Conservation (phyloP, 75 land plant genomes). For the Pinus albicaulis region DNA sequence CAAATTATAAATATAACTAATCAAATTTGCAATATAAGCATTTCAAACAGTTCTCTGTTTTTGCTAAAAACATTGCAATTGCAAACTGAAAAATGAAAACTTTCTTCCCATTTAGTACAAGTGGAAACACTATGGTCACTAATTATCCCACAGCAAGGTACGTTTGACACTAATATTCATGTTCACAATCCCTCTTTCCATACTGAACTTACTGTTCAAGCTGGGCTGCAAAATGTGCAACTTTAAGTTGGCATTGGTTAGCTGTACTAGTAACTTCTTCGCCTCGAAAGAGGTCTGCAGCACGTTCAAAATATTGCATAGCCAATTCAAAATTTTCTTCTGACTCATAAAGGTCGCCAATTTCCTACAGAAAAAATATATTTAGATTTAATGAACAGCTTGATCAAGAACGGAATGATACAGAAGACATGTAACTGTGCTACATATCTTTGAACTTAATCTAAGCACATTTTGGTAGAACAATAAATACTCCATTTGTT, state of each 20-base stretch:
- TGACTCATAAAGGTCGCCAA: conserved; percentile 81
- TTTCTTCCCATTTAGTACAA: background rate
- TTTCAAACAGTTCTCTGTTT: background rate
- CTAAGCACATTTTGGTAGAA: background rate
- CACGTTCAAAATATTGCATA: conserved; percentile 65
- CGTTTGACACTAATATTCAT: background rate
- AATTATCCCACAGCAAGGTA: background rate
- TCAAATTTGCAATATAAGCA: background rate
- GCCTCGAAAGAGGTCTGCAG: conserved; percentile 85
- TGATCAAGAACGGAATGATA: background rate
- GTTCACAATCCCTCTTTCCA: background rate
- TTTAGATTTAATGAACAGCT: background rate
- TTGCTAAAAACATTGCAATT: background rate
- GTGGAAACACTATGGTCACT: background rate
- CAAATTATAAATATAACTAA: background rate
- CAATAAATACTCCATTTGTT: background rate
- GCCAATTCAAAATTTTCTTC: conserved; percentile 71
- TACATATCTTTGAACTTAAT: background rate
- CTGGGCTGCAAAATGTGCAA: conserved; percentile 93
- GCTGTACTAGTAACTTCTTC: conserved; percentile 84
- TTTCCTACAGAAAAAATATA: conserved; percentile 50
- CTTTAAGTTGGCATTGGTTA: conserved; percentile 90
- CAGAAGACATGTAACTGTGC: no score
- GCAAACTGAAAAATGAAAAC: background rate
- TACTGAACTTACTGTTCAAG: conserved; percentile 67